These are phyloP conservation scores for Rachicladosporium sp. DNA, from an alignment of 2,329 filamentous ascomycete genomes.

Conservation along the genomic window DNA sequence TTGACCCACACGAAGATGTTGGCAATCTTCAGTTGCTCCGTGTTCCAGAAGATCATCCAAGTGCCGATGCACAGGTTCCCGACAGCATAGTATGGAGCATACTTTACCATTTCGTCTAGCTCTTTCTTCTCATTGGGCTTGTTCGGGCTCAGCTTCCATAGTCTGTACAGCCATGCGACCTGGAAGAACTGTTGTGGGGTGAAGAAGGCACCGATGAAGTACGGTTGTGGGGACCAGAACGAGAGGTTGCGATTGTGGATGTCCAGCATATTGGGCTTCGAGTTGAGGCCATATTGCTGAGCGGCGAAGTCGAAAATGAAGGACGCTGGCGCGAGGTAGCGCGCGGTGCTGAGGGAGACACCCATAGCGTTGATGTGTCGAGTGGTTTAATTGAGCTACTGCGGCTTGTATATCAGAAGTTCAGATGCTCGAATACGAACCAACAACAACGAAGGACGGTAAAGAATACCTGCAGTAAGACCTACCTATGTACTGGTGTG, in stretches of 20 bases:
- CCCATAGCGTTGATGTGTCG: slow-evolving; percentile 30
- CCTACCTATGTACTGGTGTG: too few relatives aligned
- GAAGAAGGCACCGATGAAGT: slow-evolving; percentile 50
- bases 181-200: slow-evolving; percentile 50
- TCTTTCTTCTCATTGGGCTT: slow-evolving; percentile 30
- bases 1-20: slow-evolving; percentile 48
- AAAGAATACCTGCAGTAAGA: not conserved
- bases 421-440: not conserved
- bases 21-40: slow-evolving; percentile 35
- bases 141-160: slow-evolving; percentile 38
- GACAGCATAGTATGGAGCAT: slow-evolving; percentile 42
- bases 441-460: not conserved
- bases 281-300: slow-evolving; percentile 48
- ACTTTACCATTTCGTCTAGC: slow-evolving; percentile 39
- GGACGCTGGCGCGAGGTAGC: slow-evolving; percentile 41
- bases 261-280: slow-evolving; percentile 46
- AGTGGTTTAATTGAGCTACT: not conserved
- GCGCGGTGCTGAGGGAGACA: slow-evolving; percentile 41
- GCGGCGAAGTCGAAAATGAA: slow-evolving; percentile 47
- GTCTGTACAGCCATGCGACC: slow-evolving; percentile 44
- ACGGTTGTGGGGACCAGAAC: slow-evolving; percentile 47
- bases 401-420: not conserved
- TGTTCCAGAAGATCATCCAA: slow-evolving; percentile 55
- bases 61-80: slow-evolving; percentile 49
- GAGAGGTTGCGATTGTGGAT: slow-evolving; percentile 46